Conservation (phyloP, 306 rosid species). For the Sphenostylis stenocarpa region DNA sequence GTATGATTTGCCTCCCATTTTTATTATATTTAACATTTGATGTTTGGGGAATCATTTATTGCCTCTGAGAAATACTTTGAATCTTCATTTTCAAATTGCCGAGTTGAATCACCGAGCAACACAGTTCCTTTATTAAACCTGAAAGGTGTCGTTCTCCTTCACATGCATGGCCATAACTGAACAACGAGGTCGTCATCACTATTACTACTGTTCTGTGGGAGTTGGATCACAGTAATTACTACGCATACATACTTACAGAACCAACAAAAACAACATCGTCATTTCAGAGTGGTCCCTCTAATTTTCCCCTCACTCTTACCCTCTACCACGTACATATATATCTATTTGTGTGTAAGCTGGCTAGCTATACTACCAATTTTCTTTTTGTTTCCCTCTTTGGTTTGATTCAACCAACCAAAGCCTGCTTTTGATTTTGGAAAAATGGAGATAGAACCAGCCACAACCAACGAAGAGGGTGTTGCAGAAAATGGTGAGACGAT, state of each 20-base stretch:
- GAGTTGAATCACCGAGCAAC: neutral
- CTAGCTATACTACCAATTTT: neutral
- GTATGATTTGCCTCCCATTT: too few relatives aligned
- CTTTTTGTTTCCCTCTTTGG: neutral
- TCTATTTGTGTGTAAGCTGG: neutral
- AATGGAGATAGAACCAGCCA: conserved; percentile 46
- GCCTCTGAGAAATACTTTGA: neutral
- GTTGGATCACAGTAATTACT: conserved; percentile 18
- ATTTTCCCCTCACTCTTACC: neutral
- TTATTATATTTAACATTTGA: too few relatives aligned
- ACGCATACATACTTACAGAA: neutral
- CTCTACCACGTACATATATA: neutral
- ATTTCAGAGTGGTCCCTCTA: neutral
- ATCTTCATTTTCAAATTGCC: neutral
- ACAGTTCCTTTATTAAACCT: neutral
- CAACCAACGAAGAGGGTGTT: neutral
- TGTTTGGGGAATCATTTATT: neutral
- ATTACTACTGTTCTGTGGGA: neutral
- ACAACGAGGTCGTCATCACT: neutral
- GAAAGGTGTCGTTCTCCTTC: conserved; percentile 3
- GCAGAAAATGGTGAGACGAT: neutral
- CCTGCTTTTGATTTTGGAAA: neutral
- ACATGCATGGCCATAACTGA: conserved; percentile 29
- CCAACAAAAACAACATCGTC: neutral
- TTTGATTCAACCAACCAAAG: neutral